A percentile compares a stretch with the other conserved stretches of the same genome.
Conservation (phyloP, 176 grass and related monocot species). For the Melocanna baccifera region DNA sequence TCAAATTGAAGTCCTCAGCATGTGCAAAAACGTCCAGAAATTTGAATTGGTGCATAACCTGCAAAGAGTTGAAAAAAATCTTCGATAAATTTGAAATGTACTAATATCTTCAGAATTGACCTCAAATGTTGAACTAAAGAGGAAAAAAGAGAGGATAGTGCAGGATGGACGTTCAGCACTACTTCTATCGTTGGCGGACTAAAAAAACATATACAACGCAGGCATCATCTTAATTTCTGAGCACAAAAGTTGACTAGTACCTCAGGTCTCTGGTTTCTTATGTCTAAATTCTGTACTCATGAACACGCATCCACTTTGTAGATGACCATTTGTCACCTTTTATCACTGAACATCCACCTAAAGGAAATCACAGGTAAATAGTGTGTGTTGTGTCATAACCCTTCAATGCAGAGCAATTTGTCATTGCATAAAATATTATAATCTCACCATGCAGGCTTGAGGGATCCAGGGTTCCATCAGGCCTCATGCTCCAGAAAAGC, state of each 20-base stretch:
- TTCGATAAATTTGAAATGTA: neutral
- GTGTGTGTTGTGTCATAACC: neutral
- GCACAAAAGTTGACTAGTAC: constrained; percentile 11
- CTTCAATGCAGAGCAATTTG: neutral
- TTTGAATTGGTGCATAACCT: constrained; percentile 15
- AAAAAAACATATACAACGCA: neutral
- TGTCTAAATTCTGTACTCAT: constrained; percentile 72
- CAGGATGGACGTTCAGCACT: neutral
- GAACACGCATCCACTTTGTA: constrained; percentile 89
- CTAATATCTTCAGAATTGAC: neutral
- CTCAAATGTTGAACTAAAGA: neutral
- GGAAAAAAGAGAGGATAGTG: neutral
- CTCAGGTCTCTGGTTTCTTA: constrained; percentile 14
- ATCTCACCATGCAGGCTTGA: constrained; percentile 86
- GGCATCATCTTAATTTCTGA: neutral
- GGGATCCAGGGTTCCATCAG: constrained; percentile 77
- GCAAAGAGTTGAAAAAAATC: constrained; percentile 22
- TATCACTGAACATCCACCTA: constrained; percentile 86
- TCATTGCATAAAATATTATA: neutral
- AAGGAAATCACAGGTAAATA: constrained; percentile 10
- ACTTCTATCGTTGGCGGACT: neutral
- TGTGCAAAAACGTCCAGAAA: constrained; percentile 34
- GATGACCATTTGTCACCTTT: constrained; percentile 96
- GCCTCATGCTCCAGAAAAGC: constrained; percentile 98
- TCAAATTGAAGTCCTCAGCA: constrained; percentile 20